Evolutionary conservation across 176 grass and related monocot genomes (phyloP).

Genomic region (Puya raimondii): DNA sequence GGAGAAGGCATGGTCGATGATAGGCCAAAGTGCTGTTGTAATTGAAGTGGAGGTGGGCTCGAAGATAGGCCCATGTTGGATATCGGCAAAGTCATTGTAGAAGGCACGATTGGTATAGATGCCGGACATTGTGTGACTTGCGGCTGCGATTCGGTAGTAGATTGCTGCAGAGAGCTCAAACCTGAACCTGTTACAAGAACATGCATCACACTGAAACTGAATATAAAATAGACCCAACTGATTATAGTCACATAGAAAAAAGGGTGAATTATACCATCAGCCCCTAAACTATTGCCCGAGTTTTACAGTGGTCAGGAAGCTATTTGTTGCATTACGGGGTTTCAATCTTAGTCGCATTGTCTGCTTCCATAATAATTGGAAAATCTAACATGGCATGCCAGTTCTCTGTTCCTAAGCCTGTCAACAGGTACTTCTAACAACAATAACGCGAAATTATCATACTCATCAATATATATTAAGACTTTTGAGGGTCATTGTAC

Average conservation of each 20-base stretch:
- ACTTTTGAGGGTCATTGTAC: no score
- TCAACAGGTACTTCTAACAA: no score
- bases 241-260: no score
- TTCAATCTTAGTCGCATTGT: background rate
- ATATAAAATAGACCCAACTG: no score
- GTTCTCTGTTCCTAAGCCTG: no score
- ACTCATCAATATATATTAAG: no score
- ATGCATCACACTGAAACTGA: background rate
- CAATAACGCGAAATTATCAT: no score
- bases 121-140: background rate
- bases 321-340: background rate
- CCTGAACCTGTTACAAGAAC: background rate
- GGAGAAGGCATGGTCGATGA: background rate
- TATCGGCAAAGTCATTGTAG: background rate
- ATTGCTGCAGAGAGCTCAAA: background rate
- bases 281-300: no score
- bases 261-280: no score
- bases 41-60: background rate
- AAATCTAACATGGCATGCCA: no score
- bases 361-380: no score
- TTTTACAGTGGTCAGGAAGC: background rate
- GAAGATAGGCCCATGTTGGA: background rate
- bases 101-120: background rate
- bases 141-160: background rate
- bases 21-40: background rate